Base-by-base conservation (phyloP, 116 monocot species). In the Phalaenopsis hybrid region DNA sequence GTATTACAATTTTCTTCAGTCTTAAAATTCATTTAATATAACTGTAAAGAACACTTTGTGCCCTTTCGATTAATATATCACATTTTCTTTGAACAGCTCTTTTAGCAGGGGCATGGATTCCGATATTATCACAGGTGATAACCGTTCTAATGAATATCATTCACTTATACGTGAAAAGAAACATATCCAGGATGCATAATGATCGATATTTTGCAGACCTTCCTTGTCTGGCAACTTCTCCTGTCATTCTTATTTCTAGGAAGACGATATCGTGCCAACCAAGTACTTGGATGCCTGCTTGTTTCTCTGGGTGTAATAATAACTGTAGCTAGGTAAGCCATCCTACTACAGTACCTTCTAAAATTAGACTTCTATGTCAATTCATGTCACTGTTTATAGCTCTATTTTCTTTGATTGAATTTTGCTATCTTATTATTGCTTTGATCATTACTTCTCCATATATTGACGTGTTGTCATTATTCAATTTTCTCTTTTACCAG, bases 191-290 rank as follows among this genome's bases (percentile, higher is more conserved):
- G 63, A 81, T 84, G 41, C 15, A 45, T 84, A 78, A 86, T 43
- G 78, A 55, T 78, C 76, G 44, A 74, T 59, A 78, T 50, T 78
- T 79, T 89, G 89, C 89, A 98, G 98, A 98, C 89, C 59, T 98
- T 93, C 86, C 95, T 98, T 61, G 89, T 98, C 33, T 98, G 98
- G 98, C 95, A 98, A 85, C 95, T 98, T 86, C 18, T 98, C 9
- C 80, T 95, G 44, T 98, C 98, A 75, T 78, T 82, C 79, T 83
- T 92, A 77, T 89, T 98, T 78, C 87, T 95, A 70, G 87, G 89
- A 85, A 98, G 95, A 65, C 81, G 85, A 83, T 98, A 93, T 84
- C 83, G 80, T 55, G 67, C 85, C 63, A 98, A 98, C 85, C 92
- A 98, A 89, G 81, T 95, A 81, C n/a, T 92, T 81, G 98, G 98